Evolutionary conservation across 768 basidiomycete genomes (phyloP).

Genomic region (Lactarius quietus): DNA sequence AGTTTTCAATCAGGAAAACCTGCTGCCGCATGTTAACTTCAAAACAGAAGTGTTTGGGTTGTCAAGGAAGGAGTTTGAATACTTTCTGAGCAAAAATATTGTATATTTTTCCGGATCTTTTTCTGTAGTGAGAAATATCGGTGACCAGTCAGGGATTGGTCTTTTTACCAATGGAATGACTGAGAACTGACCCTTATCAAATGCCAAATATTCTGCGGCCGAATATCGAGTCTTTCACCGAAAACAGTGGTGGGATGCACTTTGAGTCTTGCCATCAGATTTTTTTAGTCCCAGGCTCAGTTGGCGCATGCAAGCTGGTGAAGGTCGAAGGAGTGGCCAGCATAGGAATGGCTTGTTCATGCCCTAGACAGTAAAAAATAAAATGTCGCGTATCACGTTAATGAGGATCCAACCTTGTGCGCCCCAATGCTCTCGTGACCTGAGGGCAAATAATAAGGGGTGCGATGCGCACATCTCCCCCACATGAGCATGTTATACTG

Average conservation of each 20-base stretch:
- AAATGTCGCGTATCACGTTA: neutral
- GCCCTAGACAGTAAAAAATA: neutral
- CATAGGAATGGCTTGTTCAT: neutral
- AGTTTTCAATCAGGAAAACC: neutral
- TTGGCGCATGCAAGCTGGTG: neutral
- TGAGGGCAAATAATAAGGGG: neutral
- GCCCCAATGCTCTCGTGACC: neutral
- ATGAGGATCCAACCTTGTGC: neutral
- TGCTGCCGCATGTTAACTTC: neutral
- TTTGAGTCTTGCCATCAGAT: neutral
- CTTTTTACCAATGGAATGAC: neutral
- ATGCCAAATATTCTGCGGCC: no score
- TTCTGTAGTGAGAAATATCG: no score
- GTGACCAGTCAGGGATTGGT: neutral
- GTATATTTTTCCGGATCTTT: no score
- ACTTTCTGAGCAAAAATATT: neutral
- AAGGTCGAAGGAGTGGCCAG: neutral
- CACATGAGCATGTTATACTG: neutral
- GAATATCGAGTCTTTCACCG: neutral
- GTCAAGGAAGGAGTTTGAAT: neutral
- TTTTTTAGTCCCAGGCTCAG: neutral
- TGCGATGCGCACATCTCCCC: neutral
- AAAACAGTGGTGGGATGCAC: neutral
- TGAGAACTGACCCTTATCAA: no score
- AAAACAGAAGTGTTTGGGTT: neutral